Base-by-base conservation (phyloP, 2,329 filamentous ascomycete genomes). In the Exophiala spinifera region DNA sequence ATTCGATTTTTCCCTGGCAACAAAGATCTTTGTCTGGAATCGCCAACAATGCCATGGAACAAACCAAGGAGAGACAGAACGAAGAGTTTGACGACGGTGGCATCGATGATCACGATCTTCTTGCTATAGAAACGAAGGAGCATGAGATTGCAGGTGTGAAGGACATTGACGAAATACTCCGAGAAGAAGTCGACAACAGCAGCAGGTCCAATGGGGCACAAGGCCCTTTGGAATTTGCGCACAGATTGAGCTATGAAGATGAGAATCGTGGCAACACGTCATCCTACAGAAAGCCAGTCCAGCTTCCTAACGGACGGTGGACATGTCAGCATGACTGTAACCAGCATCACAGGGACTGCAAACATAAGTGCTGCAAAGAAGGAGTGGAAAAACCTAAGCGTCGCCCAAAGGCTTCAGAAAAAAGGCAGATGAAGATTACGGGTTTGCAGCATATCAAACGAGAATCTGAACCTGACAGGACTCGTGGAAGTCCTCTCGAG, bases 271-370 rank as follows among this genome's bases (percentile, higher is more conserved):
- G 23, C 7, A 49, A 56, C 45, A 14, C 33, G 37, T 34, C 56
- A 2, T 36, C 33, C 3, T 54, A 45, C 33, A 59, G 62, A 31
- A 70, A 78, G 44, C 77, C 83, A 3, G 66, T 72, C 1, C 78
- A 77, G 61, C 77, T 91, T 57, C 69, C 76, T 0, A 91, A 88
- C 64, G 88, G 87, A 0, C 88, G 79, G 64, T 91, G 85, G 83
- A 78, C 79, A 33, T 92, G 88, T 70, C 86, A 86, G 54, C 88
- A 92, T 65, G 69, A 69, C 15, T 91, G 88, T 72, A 83, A 80
- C 62, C 75, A 85, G 61, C 84, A 81, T 61, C 72, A 67, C 36
- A 70, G 66, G 72, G 76, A 64, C 52, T 91, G 88, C 69, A 88
- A 83, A 61, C 88, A 92, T 63, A 69, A 79, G 33, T 92, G 88